Base-by-base conservation (phyloP, 2,329 filamentous ascomycete genomes). In the Ophiostoma sp. region DNA sequence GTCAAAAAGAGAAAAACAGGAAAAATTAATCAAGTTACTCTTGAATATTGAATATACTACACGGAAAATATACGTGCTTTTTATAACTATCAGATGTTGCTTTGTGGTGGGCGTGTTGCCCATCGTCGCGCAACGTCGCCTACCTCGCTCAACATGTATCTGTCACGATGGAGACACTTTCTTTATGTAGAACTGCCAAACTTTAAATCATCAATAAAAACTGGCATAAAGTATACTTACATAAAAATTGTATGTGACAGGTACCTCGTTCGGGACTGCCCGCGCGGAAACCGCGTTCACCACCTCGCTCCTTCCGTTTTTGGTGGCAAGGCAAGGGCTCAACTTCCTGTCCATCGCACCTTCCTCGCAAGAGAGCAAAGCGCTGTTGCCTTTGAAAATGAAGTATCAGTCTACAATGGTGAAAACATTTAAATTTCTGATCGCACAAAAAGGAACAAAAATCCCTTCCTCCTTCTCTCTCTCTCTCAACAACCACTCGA, bases 221-320 rank as follows among this genome's bases (percentile, higher is more conserved):
- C 19, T 31, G 22, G 6, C 6, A 3, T 17, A 0, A 66, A 9
- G 61, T 45, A 45, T 5, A 28, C 4, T 66, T 15, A 8, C 15
- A 19, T 39, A 1, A 3, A 25, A 19, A 45, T 6, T 25, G 5
- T 42, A n/a, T 3, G n/a, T 15, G 36, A 17, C 12, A 28, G 22
- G 12, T 28, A 45, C 61, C 3, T 45, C 33, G 22, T 28, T 12
- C 61, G 61, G 36, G 36, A 45, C 22, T 1, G 33, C 6, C 42
- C 15, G n/a, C 31, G 8, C 11, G 66, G 64, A 22, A 31, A 39
- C 8, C 45, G 25, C 4, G 12, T 39, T 36, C 22, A 25, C 11
- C 7, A 15, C 19, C 11, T 70, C 52, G 69, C 39, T 45, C 69
- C 69, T 70, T 70, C 69, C 36, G 69, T 45, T 31, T 45, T 59